Conservation (phyloP, 1,284 basidiomycete species). For the Ustilago xerochloae region DNA sequence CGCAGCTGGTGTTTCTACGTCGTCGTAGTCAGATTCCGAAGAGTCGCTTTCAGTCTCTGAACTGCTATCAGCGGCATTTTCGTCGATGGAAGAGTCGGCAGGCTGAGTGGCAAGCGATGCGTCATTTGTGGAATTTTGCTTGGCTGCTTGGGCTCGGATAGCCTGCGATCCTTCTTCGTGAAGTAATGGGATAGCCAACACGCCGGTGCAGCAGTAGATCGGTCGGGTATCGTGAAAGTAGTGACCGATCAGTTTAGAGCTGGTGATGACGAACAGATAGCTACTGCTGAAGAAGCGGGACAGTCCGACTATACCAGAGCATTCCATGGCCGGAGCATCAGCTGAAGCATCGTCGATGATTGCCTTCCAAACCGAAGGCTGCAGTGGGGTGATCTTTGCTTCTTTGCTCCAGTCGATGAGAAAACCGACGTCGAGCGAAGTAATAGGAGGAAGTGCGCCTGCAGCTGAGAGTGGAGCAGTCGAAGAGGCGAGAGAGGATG, state of each 20-base stretch:
- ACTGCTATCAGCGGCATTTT: slow-evolving; percentile 14
- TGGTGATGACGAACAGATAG: slow-evolving; percentile 61
- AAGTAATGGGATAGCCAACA: slow-evolving; percentile 54
- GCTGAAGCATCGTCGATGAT: slow-evolving; percentile 8
- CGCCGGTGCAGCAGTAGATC: slow-evolving; percentile 55
- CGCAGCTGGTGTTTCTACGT: slow-evolving; percentile 51
- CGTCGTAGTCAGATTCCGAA: slow-evolving; percentile 43
- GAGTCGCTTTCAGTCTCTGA: slow-evolving; percentile 35
- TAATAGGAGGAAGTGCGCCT: slow-evolving; percentile 9
- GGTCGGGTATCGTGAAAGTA: slow-evolving; percentile 52
- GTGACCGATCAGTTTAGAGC: slow-evolving; percentile 48
- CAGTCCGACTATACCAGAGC: slow-evolving; percentile 53
- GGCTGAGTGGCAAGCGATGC: background rate
- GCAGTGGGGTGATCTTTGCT: slow-evolving; percentile 26
- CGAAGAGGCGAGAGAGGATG: slow-evolving; percentile 5
- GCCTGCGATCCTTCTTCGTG: slow-evolving; percentile 35
- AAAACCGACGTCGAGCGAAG: slow-evolving; percentile 39
- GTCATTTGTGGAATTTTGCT: slow-evolving; percentile 3
- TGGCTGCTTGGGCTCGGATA: slow-evolving; percentile 26
- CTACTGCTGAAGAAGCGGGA: slow-evolving; percentile 55
- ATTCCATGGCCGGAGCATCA: slow-evolving; percentile 23
- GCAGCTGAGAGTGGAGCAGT: slow-evolving; percentile 1
- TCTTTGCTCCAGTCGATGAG: slow-evolving; percentile 45
- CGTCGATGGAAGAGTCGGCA: slow-evolving; percentile 1
- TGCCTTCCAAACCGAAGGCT: slow-evolving; percentile 19